A percentile compares a stretch with the other conserved stretches of the same genome.
These are phyloP conservation scores for Grammothele lineata DNA, from an alignment of 768 basidiomycete genomes.

Conservation along the genomic window DNA sequence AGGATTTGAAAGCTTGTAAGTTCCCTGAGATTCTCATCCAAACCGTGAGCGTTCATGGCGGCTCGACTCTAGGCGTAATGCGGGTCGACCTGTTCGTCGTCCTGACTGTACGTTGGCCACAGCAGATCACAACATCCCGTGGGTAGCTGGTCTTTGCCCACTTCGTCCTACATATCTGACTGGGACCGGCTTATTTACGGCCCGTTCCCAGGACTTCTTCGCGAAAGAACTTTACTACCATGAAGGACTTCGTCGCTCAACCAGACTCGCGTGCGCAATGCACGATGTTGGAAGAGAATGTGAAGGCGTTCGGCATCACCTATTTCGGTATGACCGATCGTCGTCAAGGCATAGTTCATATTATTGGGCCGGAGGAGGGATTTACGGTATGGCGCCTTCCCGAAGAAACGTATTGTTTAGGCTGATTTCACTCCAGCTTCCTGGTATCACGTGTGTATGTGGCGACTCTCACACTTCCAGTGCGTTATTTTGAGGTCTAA, in stretches of 20 bases:
- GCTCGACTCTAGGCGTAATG: slow-evolving; percentile 47
- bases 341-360: slow-evolving; percentile 56
- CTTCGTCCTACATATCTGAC: too few species aligned
- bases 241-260: slow-evolving; percentile 49
- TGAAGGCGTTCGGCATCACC: slow-evolving; percentile 63
- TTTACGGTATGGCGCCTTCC: slow-evolving; percentile 41
- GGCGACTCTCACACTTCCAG: slow-evolving; percentile 67
- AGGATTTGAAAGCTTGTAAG: slow-evolving; percentile 53
- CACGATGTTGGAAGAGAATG: slow-evolving; percentile 57
- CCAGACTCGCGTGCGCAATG: slow-evolving; percentile 57
- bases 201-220: slow-evolving; percentile 36
- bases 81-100: slow-evolving; percentile 51
- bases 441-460: slow-evolving; percentile 50
- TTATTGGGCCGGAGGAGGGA: slow-evolving; percentile 65
- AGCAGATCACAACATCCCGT: slow-evolving; percentile 58
- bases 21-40: slow-evolving; percentile 4
- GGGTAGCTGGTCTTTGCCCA: slow-evolving; percentile 23
- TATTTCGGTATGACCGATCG: slow-evolving; percentile 68
- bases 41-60: too few species aligned
- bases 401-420: too few species aligned
- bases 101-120: slow-evolving; percentile 63
- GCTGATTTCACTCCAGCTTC: slow-evolving; percentile 27
- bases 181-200: too few species aligned
- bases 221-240: slow-evolving; percentile 46
- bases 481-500: slow-evolving; percentile 18